phyloP scores from a whole-genome alignment of 1,284 basidiomycete genomes.

The Vanrija sp. region DNA sequence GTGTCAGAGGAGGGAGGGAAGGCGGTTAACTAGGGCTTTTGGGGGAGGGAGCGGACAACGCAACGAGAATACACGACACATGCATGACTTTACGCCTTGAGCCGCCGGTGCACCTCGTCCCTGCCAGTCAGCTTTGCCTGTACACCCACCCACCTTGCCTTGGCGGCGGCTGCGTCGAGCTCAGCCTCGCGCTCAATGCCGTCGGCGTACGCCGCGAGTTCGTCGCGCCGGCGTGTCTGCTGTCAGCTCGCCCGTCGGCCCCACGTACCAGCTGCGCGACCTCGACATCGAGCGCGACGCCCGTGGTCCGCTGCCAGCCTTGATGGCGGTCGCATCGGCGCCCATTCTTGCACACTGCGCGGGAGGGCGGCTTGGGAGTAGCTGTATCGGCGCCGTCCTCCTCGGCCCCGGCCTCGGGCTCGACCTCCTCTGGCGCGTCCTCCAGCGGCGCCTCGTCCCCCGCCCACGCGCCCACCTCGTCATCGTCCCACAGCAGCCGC shows the following conservation, averaged over 20 bases:
- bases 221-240: conserved; percentile 13
- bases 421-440: not conserved
- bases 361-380: too few relatives aligned
- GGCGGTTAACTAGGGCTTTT: too few relatives aligned
- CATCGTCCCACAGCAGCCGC: conserved; percentile 32
- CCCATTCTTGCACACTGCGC: conserved; percentile 18
- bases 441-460: not conserved
- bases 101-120: too few relatives aligned
- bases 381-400: not conserved
- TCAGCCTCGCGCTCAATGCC: not conserved
- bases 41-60: too few relatives aligned
- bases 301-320: conserved; percentile 41
- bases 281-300: conserved; percentile 31
- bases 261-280: conserved; percentile 25
- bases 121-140: too few relatives aligned
- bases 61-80: too few relatives aligned
- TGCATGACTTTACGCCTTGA: too few relatives aligned
- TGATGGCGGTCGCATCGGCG: conserved; percentile 40
- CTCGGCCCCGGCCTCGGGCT: not conserved
- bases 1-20: too few relatives aligned
- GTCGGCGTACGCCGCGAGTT: conserved; percentile 1
- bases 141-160: not conserved
- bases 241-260: not conserved
- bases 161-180: not conserved
- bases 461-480: conserved; percentile 20